Conservation (phyloP, 2,329 filamentous ascomycete genomes). For the Monosporascus sp. region DNA sequence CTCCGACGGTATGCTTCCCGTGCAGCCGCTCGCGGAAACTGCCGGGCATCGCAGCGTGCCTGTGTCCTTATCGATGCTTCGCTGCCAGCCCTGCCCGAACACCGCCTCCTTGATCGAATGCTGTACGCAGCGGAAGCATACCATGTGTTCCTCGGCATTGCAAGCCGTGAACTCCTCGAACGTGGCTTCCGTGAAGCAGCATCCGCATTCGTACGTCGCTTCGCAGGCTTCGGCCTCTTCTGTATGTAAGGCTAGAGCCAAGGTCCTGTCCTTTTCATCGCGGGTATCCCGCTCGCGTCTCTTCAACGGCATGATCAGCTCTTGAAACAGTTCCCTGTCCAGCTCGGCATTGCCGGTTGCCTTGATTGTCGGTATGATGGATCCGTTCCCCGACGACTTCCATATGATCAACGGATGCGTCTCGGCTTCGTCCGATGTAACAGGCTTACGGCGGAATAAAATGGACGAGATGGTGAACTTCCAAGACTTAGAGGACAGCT, state of each 20-base stretch:
- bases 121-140: constrained; percentile 79
- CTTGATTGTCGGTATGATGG: constrained; percentile 56
- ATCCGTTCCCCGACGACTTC: constrained; percentile 51
- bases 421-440: constrained; percentile 49
- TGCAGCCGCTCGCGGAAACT: constrained; percentile 63
- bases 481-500: constrained; percentile 70
- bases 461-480: constrained; percentile 66
- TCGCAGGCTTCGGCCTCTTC: constrained; percentile 54
- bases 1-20: constrained; percentile 64
- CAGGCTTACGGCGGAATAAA: constrained; percentile 59
- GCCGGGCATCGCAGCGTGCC: constrained; percentile 82
- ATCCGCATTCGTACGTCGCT: constrained; percentile 65
- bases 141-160: constrained; percentile 60
- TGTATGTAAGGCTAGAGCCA: constrained; percentile 51
- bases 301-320: constrained; percentile 51
- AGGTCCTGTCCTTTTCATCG: constrained; percentile 44
- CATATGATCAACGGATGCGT: constrained; percentile 59
- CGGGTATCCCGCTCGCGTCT: constrained; percentile 35
- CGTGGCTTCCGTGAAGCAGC: constrained; percentile 66
- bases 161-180: constrained; percentile 76
- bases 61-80: constrained; percentile 66
- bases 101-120: constrained; percentile 79
- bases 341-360: constrained; percentile 61
- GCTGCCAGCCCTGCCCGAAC: constrained; percentile 88
- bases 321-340: constrained; percentile 55